Conservation (phyloP, 2,329 filamentous ascomycete genomes). For the Ophiognomonia clavigignenti-juglandacearum region DNA sequence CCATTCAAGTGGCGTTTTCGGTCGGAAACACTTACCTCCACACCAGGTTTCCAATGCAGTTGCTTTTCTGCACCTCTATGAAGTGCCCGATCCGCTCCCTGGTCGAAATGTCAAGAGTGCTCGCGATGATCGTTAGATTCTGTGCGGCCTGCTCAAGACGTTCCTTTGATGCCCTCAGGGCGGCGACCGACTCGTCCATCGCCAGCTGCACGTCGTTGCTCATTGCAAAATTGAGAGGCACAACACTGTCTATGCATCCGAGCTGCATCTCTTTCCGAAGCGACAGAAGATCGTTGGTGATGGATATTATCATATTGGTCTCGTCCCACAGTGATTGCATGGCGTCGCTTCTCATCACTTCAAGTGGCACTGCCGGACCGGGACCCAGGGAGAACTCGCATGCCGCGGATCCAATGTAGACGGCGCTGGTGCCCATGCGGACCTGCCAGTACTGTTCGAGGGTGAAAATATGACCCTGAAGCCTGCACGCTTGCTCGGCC, state of each 20-base stretch:
- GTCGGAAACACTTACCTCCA: background rate
- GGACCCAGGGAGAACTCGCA: slow-evolving; percentile 18
- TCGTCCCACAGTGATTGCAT: slow-evolving; percentile 20
- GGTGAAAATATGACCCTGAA: slow-evolving; percentile 16
- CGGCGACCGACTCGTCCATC: background rate
- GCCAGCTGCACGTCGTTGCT: background rate
- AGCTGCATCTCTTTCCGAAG: slow-evolving; percentile 17
- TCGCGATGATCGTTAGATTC: background rate
- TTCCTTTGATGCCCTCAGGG: background rate
- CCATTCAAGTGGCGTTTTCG: too few species aligned
- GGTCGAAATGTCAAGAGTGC: too few species aligned
- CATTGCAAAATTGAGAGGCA: background rate
- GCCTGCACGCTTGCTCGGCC: slow-evolving; percentile 18
- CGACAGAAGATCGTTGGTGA: slow-evolving; percentile 22
- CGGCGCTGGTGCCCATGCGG: slow-evolving; percentile 22
- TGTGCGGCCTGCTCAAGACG: background rate
- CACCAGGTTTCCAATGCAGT: background rate
- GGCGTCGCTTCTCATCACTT: slow-evolving; percentile 12
- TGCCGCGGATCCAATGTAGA: slow-evolving; percentile 16
- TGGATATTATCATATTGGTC: slow-evolving; percentile 20
- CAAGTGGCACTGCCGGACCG: slow-evolving; percentile 6
- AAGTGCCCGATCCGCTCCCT: background rate
- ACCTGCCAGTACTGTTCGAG: slow-evolving; percentile 20
- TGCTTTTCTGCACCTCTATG: background rate
- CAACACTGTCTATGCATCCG: background rate